phyloP scores from a whole-genome alignment of 2,329 filamentous ascomycete genomes.

The Basipetospora chlamydospora region DNA sequence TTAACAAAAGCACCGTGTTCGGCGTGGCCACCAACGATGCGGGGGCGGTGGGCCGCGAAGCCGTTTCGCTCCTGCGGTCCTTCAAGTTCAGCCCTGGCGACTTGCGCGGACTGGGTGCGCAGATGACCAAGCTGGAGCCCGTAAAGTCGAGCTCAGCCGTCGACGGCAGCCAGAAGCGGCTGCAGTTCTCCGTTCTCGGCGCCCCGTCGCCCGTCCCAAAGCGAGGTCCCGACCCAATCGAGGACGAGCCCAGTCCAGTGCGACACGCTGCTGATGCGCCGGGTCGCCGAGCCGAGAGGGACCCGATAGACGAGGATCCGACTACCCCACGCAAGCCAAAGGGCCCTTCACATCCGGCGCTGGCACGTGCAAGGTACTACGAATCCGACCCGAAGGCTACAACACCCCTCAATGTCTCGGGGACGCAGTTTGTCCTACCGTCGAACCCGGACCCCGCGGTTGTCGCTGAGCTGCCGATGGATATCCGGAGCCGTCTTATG shows the following conservation, averaged over 20 bases:
- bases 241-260: conserved; percentile 19
- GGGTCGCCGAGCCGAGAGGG: conserved; percentile 15
- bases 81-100: conserved; percentile 82
- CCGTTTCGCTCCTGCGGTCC: conserved; percentile 66
- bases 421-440: conserved; percentile 87
- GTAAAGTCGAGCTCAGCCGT: conserved; percentile 40
- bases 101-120: conserved; percentile 79
- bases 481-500: conserved; percentile 66
- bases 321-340: conserved; percentile 37
- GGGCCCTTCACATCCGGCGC: conserved; percentile 15
- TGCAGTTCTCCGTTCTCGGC: conserved; percentile 50
- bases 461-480: conserved; percentile 65
- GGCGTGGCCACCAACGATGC: conserved; percentile 71
- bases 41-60: conserved; percentile 62
- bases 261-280: not conserved
- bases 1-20: conserved; percentile 74
- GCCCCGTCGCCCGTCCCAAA: conserved; percentile 11
- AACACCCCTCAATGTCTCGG: conserved; percentile 60
- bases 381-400: conserved; percentile 39
- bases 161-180: conserved; percentile 64
- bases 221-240: conserved; percentile 24
- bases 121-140: conserved; percentile 83
- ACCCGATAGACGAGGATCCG: conserved; percentile 42
- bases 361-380: conserved; percentile 30
- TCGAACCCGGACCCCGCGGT: conserved; percentile 69